Base-by-base conservation (phyloP, 441 rosid species). In the Manihot esculenta region DNA sequence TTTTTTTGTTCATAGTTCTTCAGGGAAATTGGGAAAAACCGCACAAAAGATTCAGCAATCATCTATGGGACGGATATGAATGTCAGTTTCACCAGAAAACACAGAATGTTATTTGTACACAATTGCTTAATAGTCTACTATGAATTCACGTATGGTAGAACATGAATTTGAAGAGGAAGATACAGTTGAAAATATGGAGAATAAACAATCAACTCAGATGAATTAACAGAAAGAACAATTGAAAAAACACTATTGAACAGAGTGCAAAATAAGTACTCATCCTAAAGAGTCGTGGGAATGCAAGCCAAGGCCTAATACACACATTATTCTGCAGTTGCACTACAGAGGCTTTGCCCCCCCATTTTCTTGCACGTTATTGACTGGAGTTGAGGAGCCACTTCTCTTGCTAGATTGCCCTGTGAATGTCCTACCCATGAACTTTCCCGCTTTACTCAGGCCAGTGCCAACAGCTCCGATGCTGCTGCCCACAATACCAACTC, bases 401-500 rank as follows among this genome's bases (percentile, higher is more conserved):
- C 84, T 78, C 82, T 78, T 89, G 85, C 93, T 86, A 21, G 90
- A 79, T 54, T 91, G 90, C 86, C 98, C 98, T 0, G 99, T 90
- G 27, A 90, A 76, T 10, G 92, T 92, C 81, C 98, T 81, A 61
- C 99, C 96, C 92, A 95, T 84, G 66, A 92, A 91, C 83, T 81
- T 89, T 35, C 97, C 99, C 18, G 99, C 97, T 81, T 84, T 95
- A 85, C 87, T 86, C 75, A 91, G 78, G 68, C 97, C 93, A 17
- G 85, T 90, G 70, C 94, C 93, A 12, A 88, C 90, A 30, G 88
- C 70, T 44, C 96, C 94, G 10, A 93, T 53, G 3, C 98, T 97
- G 26, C 83, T 91, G 62, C 94, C 95, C 13, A 88, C 91, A 10
- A 93, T 50, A n/a, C 97, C 94, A 8, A 81, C 97, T 11, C 92